Conservation (phyloP, 129 eudicot genomes). For the Daucus carota region DNA sequence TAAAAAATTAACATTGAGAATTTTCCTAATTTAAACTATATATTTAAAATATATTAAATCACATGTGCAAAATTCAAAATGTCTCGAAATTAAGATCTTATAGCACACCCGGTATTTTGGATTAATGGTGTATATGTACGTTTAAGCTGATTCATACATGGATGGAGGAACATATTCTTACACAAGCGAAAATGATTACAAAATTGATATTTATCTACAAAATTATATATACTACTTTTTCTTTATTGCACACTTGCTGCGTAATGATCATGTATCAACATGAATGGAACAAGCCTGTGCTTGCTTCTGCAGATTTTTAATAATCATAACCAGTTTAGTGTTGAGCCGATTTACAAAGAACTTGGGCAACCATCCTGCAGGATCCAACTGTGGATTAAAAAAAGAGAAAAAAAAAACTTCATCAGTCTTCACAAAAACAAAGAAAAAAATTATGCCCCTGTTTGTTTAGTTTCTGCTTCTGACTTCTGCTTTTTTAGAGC, state of each 20-base stretch:
- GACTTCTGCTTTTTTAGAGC: too few species aligned
- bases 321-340: constrained; percentile 92
- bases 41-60: too few species aligned
- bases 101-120: background rate
- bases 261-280: constrained; percentile 20
- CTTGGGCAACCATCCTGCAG: constrained; percentile 98
- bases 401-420: background rate
- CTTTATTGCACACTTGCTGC: constrained; percentile 11
- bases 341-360: constrained; percentile 95
- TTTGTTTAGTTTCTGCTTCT: too few species aligned
- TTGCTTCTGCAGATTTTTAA: constrained; percentile 85
- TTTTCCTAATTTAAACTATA: too few species aligned
- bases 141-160: too few species aligned
- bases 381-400: constrained; percentile 60
- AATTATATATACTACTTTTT: background rate
- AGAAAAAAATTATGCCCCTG: background rate
- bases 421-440: background rate
- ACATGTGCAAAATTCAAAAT: too few species aligned
- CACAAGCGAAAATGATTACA: background rate
- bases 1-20: too few species aligned
- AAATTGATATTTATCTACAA: background rate
- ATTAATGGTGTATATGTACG: too few species aligned
- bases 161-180: too few species aligned
- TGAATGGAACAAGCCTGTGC: constrained; percentile 55
- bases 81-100: too few species aligned